Evolutionary conservation across 2,329 filamentous ascomycete species (phyloP).

Genomic region (Pseudogymnoascus sp.): DNA sequence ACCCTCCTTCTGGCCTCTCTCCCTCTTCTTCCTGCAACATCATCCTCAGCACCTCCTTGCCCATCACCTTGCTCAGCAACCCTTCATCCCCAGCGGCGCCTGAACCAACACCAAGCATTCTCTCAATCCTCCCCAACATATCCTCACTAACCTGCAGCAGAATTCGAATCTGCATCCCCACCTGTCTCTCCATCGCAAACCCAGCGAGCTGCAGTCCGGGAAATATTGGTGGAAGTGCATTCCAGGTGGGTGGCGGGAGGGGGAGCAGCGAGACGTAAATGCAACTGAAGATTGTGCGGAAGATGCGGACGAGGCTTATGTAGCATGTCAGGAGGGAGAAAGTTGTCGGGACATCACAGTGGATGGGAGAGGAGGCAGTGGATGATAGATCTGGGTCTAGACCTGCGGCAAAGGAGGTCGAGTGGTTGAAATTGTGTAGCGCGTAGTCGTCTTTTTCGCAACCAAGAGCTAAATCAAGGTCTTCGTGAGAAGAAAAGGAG

Average conservation of each 20-base stretch:
- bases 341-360: conserved; percentile 1
- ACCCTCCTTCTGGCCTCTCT: background rate
- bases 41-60: background rate
- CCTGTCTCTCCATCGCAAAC: background rate
- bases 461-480: background rate
- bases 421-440: background rate
- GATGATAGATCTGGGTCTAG: too few relatives aligned
- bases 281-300: background rate
- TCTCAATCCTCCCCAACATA: background rate
- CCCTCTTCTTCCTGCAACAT: conserved; percentile 5
- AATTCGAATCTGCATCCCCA: background rate
- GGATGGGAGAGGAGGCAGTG: background rate
- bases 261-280: background rate
- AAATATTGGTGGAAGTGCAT: background rate
- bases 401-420: background rate
- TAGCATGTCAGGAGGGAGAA: background rate
- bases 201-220: background rate
- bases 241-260: background rate
- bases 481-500: background rate
- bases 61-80: background rate
- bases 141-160: background rate
- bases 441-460: background rate
- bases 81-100: background rate
- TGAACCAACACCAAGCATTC: background rate
- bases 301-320: conserved; percentile 5